These are phyloP conservation scores for Fragilariopsis cylindrus DNA, from an alignment of 108 stramenopile species.

Conservation along the genomic window DNA sequence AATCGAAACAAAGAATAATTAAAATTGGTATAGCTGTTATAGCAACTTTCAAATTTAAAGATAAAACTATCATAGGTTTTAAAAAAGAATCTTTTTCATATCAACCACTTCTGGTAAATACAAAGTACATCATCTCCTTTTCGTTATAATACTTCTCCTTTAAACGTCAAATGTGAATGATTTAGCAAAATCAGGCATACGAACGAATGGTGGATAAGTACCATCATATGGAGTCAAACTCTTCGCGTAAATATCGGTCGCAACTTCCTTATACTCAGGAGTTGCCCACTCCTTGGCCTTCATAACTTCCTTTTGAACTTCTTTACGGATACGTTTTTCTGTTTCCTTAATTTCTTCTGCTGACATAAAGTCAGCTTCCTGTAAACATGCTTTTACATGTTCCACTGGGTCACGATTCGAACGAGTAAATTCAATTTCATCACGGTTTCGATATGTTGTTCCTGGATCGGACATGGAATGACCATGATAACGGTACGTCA, in stretches of 20 bases:
- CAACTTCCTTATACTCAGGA: slow-evolving; percentile 55
- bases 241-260: slow-evolving; percentile 63
- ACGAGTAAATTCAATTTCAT: slow-evolving; percentile 97
- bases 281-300: slow-evolving; percentile 81
- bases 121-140: too few relatives aligned
- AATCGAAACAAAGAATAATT: too few relatives aligned
- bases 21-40: too few relatives aligned
- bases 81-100: neutral
- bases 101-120: neutral
- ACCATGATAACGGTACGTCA: slow-evolving; percentile 99
- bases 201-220: slow-evolving; percentile 78
- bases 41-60: too few relatives aligned
- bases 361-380: slow-evolving; percentile 87
- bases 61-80: neutral
- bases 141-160: neutral
- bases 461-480: slow-evolving; percentile 99
- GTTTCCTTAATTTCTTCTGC: slow-evolving; percentile 95
- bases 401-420: slow-evolving; percentile 97
- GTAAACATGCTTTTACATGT: slow-evolving; percentile 92
- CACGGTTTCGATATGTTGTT: slow-evolving; percentile 99
- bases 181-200: slow-evolving; percentile 88
- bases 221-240: slow-evolving; percentile 54
- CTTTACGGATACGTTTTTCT: slow-evolving; percentile 94
- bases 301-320: slow-evolving; percentile 87
- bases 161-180: slow-evolving; percentile 35